Conservation (phyloP, 2,329 filamentous ascomycete genomes). For the Nigrospora oryzae region DNA sequence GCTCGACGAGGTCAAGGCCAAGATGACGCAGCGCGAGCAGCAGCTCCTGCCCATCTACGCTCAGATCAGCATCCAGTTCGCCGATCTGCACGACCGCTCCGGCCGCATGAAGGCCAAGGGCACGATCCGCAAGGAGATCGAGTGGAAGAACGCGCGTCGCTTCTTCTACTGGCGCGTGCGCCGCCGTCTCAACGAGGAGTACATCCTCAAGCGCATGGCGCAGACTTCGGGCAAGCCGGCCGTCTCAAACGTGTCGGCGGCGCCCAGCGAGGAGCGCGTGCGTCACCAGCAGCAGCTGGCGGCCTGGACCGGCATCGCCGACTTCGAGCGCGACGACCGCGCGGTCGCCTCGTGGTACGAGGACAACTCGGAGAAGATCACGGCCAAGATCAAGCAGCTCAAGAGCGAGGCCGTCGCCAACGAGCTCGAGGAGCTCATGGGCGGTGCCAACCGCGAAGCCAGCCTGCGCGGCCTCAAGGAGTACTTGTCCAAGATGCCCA, state of each 20-base stretch:
- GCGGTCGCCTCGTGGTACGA: constrained; percentile 93
- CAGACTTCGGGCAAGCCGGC: constrained; percentile 23
- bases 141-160: constrained; percentile 82
- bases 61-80: constrained; percentile 94
- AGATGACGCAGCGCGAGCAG: constrained; percentile 81
- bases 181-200: constrained; percentile 92
- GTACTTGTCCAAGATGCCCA: background rate
- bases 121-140: constrained; percentile 73
- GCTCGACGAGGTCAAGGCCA: constrained; percentile 68
- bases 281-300: constrained; percentile 65
- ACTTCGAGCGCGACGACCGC: constrained; percentile 72
- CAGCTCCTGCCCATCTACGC: constrained; percentile 85
- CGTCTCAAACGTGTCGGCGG: constrained; percentile 22
- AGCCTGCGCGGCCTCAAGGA: background rate
- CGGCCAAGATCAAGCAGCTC: constrained; percentile 75
- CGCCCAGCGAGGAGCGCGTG: constrained; percentile 27
- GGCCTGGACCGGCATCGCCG: constrained; percentile 72
- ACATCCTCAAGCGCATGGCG: constrained; percentile 85
- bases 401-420: constrained; percentile 57
- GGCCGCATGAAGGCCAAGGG: constrained; percentile 98
- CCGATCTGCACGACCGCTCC: constrained; percentile 92
- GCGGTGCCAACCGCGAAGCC: background rate
- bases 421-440: background rate
- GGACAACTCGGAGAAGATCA: constrained; percentile 77
- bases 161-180: constrained; percentile 99